These are phyloP conservation scores for Diaporthe sp. DNA, from an alignment of 2,329 filamentous ascomycete species.

Conservation along the genomic window DNA sequence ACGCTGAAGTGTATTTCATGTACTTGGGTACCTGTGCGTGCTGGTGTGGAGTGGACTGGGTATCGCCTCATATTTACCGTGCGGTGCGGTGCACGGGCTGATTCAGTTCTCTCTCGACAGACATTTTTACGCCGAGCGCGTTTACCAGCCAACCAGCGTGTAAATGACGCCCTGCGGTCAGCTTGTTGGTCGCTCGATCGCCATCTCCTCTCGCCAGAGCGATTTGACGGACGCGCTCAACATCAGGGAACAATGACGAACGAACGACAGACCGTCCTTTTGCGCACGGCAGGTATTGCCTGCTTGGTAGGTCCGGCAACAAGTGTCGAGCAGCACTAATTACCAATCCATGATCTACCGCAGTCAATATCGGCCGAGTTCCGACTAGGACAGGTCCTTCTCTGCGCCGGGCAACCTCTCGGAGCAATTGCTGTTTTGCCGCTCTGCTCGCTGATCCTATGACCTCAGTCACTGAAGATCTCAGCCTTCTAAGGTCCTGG, in stretches of 20 bases:
- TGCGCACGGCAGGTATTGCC: background rate
- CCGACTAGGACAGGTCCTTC: constrained; percentile 26
- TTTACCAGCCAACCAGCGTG: constrained; percentile 28
- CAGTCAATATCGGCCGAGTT: constrained; percentile 31
- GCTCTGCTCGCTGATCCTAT: constrained; percentile 31
- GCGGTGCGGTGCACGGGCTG: constrained; percentile 29
- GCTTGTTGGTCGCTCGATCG: constrained; percentile 1
- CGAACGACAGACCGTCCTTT: background rate
- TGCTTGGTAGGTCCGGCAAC: constrained; percentile 12
- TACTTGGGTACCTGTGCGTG: background rate
- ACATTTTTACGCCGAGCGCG: constrained; percentile 28
- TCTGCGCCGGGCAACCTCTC: constrained; percentile 12
- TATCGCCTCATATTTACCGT: constrained; percentile 11
- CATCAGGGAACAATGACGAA: constrained; percentile 17
- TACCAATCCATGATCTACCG: constrained; percentile 21
- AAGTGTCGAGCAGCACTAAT: constrained; percentile 30
- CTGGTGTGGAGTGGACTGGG: background rate
- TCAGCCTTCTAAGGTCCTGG: constrained; percentile 12
- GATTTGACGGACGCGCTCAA: background rate
- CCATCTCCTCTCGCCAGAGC: background rate
- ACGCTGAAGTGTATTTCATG: background rate
- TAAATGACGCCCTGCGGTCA: background rate
- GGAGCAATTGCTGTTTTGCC: constrained; percentile 32
- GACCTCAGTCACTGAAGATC: constrained; percentile 12
- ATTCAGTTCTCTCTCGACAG: constrained; percentile 14